Percentiles rank a stretch among this genome's conserved stretches.
These are phyloP conservation scores for Luzula sylvatica DNA, from an alignment of 176 grass and related monocot species.

Conservation along the genomic window DNA sequence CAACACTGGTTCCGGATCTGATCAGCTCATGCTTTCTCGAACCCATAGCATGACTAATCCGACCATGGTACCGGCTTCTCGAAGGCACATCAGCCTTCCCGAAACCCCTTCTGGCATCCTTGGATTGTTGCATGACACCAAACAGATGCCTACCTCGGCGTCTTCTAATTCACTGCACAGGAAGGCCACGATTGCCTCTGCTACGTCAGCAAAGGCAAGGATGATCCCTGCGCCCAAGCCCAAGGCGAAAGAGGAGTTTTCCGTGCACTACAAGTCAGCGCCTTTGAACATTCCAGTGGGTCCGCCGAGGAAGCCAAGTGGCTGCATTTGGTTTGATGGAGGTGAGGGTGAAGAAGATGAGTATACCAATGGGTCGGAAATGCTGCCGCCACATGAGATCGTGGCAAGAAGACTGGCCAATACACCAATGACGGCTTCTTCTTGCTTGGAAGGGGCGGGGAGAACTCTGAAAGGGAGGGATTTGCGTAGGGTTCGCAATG, in stretches of 20 bases:
- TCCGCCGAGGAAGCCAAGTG: background rate
- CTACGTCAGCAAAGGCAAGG: conserved; percentile 5
- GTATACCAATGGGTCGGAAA: conserved; percentile 4
- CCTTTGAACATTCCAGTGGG: conserved; percentile 19
- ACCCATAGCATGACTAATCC: background rate
- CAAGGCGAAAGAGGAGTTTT: conserved; percentile 17
- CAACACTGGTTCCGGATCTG: conserved; percentile 8
- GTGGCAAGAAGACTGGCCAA: conserved; percentile 11
- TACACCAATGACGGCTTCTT: conserved; percentile 12
- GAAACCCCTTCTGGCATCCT: conserved; percentile 5
- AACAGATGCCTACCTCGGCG: background rate
- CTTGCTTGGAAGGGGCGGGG: conserved; percentile 14
- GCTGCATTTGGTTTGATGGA: background rate
- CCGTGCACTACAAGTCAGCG: conserved; percentile 7
- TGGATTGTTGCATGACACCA: background rate
- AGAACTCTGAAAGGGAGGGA: conserved; percentile 19
- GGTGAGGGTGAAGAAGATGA: conserved; percentile 2
- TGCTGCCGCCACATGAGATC: conserved; percentile 16
- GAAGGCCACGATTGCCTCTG: conserved; percentile 17
- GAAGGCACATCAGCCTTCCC: background rate
- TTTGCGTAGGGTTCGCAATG: conserved; percentile 15
- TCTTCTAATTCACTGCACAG: conserved; percentile 6
- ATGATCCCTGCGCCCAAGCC: conserved; percentile 17
- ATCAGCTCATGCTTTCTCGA: background rate
- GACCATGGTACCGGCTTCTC: background rate